Percentiles rank a stretch among this genome's conserved stretches.
Conservation (phyloP, 2,329 filamentous ascomycete genomes). For the Septoria linicola region DNA sequence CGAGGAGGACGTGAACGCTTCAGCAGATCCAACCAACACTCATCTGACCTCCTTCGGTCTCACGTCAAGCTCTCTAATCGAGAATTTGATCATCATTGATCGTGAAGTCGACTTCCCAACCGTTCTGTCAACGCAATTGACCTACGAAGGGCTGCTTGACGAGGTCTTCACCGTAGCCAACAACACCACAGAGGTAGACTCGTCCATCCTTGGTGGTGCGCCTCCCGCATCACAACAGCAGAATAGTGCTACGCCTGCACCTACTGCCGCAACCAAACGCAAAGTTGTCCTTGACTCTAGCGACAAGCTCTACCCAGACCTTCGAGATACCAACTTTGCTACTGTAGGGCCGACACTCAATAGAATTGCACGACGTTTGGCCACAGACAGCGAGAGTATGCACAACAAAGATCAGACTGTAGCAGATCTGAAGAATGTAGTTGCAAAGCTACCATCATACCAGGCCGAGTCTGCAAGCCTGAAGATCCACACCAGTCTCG, state of each 20-base stretch:
- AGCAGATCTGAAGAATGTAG: conserved; percentile 88
- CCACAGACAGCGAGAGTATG: conserved; percentile 82
- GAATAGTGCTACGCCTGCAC: conserved; percentile 36
- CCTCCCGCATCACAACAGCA: conserved; percentile 54
- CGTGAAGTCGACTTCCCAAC: conserved; percentile 93
- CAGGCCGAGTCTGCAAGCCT: conserved; percentile 91
- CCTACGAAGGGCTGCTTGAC: conserved; percentile 93
- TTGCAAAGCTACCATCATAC: conserved; percentile 87
- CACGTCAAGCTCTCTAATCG: conserved; percentile 80
- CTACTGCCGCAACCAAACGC: conserved; percentile 67
- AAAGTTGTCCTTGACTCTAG: conserved; percentile 86
- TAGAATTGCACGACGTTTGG: conserved; percentile 82
- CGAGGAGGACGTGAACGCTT: conserved; percentile 66
- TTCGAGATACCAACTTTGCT: conserved; percentile 92
- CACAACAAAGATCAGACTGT: conserved; percentile 79
- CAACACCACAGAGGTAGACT: conserved; percentile 90
- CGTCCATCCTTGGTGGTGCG: conserved; percentile 77
- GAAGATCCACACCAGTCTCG: conserved; percentile 87
- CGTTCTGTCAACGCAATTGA: conserved; percentile 86
- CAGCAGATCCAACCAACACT: conserved; percentile 42
- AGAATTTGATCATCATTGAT: conserved; percentile 92
- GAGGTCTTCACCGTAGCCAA: conserved; percentile 89
- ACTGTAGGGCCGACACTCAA: conserved; percentile 88
- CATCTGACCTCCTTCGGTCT: conserved; percentile 61
- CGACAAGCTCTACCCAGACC: conserved; percentile 82